phyloP scores from a whole-genome alignment of 2,329 filamentous ascomycete species.

The Trichophyton equinum region DNA sequence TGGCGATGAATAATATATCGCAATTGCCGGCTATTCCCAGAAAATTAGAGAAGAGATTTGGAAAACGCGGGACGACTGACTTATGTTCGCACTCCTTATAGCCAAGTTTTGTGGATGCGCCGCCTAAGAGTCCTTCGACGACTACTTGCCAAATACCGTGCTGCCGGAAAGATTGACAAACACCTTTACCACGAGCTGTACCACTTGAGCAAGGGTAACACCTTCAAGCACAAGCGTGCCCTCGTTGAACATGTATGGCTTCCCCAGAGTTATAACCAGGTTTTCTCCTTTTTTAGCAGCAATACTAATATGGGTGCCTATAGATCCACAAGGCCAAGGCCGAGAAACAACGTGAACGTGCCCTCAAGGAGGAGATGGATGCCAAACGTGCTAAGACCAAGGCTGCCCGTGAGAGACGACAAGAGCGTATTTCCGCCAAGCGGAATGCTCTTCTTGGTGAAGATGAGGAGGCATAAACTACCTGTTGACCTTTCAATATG shows the following conservation, averaged over 20 bases:
- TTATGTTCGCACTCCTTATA: constrained; percentile 30
- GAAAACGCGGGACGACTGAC: not conserved
- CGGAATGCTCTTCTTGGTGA: constrained; percentile 71
- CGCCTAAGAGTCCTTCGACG: constrained; percentile 98
- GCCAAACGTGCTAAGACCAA: constrained; percentile 99
- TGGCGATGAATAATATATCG: not conserved
- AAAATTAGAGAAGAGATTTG: not conserved
- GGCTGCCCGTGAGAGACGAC: constrained; percentile 97
- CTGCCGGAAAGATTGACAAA: constrained; percentile 99
- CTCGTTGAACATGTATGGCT: constrained; percentile 94
- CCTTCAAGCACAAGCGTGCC: constrained; percentile 99
- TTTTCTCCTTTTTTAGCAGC: not conserved
- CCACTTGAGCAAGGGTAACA: constrained; percentile 99
- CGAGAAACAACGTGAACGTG: constrained; percentile 91
- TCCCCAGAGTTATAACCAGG: not conserved
- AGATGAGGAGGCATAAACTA: constrained; percentile 21
- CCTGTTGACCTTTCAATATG: constrained; percentile 11
- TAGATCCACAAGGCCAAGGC: constrained; percentile 99
- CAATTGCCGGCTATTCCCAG: not conserved
- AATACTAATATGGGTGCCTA: constrained; percentile 12
- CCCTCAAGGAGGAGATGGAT: constrained; percentile 99
- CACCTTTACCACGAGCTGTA: constrained; percentile 99
- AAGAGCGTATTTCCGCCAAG: constrained; percentile 85
- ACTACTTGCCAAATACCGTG: constrained; percentile 98
- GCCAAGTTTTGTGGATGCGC: constrained; percentile 99